Evolutionary conservation across 805 yeast genomes (phyloP).

Genomic region (Sungouiozyma intestinalis): DNA sequence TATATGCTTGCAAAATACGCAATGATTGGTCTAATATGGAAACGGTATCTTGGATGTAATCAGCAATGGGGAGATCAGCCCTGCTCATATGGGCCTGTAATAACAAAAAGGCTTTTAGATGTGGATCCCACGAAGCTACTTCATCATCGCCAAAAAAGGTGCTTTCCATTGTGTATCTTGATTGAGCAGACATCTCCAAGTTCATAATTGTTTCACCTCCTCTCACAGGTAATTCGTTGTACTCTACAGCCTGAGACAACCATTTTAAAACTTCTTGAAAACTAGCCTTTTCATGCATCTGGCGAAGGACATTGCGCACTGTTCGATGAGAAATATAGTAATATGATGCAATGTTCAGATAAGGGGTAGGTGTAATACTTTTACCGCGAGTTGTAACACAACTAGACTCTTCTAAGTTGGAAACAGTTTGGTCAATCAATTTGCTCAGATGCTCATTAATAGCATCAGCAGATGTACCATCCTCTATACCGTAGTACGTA

Average conservation of each 20-base stretch:
- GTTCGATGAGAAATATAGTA: slow-evolving; percentile 91
- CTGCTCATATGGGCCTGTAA: slow-evolving; percentile 80
- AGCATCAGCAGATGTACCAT: slow-evolving; percentile 47
- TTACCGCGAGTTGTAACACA: slow-evolving; percentile 48
- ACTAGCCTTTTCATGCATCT: slow-evolving; percentile 32
- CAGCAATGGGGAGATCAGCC: slow-evolving; percentile 82
- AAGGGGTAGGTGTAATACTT: slow-evolving; percentile 60
- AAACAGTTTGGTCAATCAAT: slow-evolving; percentile 59
- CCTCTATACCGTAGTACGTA: slow-evolving; percentile 77
- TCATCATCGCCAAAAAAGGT: slow-evolving; percentile 48
- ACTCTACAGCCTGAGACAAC: slow-evolving; percentile 54
- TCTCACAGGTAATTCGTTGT: slow-evolving; percentile 79
- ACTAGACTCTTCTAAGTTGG: slow-evolving; percentile 56
- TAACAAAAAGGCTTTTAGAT: slow-evolving; percentile 65
- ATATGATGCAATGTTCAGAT: slow-evolving; percentile 75
- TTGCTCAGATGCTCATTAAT: slow-evolving; percentile 47
- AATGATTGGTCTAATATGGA: slow-evolving; percentile 89
- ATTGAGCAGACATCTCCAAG: slow-evolving; percentile 66
- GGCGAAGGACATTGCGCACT: slow-evolving; percentile 53
- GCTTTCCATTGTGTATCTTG: slow-evolving; percentile 54
- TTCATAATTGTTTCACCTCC: slow-evolving; percentile 88
- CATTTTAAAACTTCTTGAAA: slow-evolving; percentile 39
- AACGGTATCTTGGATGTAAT: slow-evolving; percentile 86
- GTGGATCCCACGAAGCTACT: slow-evolving; percentile 74
- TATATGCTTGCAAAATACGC: slow-evolving; percentile 86